Evolutionary conservation across 1,284 basidiomycete species (phyloP), one percentile per base, ranked within the genome.

Genomic region (Ustilago tritici): DNA sequence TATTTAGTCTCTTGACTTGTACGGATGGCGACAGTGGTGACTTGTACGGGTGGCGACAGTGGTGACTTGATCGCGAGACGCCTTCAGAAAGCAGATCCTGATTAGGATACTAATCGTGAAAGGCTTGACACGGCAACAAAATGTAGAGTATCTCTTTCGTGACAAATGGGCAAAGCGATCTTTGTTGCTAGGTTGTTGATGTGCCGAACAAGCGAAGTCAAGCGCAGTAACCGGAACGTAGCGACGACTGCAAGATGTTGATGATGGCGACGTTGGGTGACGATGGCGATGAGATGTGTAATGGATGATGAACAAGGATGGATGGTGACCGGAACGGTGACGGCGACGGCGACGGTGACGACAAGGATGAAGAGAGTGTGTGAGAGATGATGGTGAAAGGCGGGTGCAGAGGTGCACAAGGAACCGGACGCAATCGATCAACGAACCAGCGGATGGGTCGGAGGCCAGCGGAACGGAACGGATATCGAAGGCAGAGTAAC

Each of bases 401-500:
- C 59, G 69, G 63, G 69, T 65, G 68, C 36, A 55, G 67, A 64
- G 68, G 50, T 31, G 60, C 32, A 47, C 49, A 36, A 57, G 58
- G 35, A 17, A 43, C 40, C 28, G 31, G 31, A 35, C 32, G 56
- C 56, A 59, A 68, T 63, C 56, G 43, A 43, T 58, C 28, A 35
- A 47, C 15, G 15, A 35, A 47, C 15, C 17, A 46, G 19, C 43
- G 7, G 34, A 31, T 19, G 31, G 9, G 9, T 31, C 40, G 56
- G 38, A 57, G 41, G 15, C 36, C 15, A 34, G 17, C 38, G 34
- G 23, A 62, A 62, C 55, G 52, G 60, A 55, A 55, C 52, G 63
- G 60, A 46, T 17, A 55, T 61, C 52, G 63, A 63, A 46, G 43
- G 43, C 43, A 46, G 43, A 46, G n/a, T 8, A 11, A 50, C 9